These are phyloP conservation scores for Paecilomyces variotii DNA, from an alignment of 2,329 filamentous ascomycete genomes.

Conservation along the genomic window DNA sequence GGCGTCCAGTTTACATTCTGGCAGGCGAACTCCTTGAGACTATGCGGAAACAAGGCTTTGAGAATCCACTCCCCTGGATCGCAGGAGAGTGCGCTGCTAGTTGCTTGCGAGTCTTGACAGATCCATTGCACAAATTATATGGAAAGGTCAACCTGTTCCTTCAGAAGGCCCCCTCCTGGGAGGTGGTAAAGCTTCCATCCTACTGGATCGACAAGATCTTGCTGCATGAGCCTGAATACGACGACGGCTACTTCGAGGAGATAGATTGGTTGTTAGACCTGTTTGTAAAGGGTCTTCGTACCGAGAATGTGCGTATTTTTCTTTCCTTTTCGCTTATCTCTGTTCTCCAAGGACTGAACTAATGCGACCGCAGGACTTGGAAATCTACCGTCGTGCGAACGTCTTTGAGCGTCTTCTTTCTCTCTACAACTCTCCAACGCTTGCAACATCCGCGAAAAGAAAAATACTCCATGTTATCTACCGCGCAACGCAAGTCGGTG, in stretches of 20 bases:
- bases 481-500: slow-evolving; percentile 59
- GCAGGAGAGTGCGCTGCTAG: slow-evolving; percentile 68
- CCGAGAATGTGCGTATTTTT: slow-evolving; percentile 43
- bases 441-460: slow-evolving; percentile 51
- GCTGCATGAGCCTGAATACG: slow-evolving; percentile 62
- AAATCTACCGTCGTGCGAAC: slow-evolving; percentile 45
- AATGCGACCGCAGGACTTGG: slow-evolving; percentile 30
- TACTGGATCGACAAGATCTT: slow-evolving; percentile 64
- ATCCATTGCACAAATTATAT: slow-evolving; percentile 76
- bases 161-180: slow-evolving; percentile 69
- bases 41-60: slow-evolving; percentile 46
- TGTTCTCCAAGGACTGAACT: background rate
- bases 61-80: slow-evolving; percentile 59
- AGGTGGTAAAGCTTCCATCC: slow-evolving; percentile 46
- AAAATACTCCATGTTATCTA: slow-evolving; percentile 57
- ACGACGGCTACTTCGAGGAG: slow-evolving; percentile 66
- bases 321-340: background rate
- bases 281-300: slow-evolving; percentile 55
- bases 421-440: slow-evolving; percentile 59
- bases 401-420: slow-evolving; percentile 70
- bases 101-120: slow-evolving; percentile 60
- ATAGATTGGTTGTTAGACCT: slow-evolving; percentile 66
- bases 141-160: slow-evolving; percentile 80
- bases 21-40: slow-evolving; percentile 76
- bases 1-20: slow-evolving; percentile 69